Percentiles rank a stretch among this genome's conserved stretches.
Evolutionary conservation across 2,329 filamentous ascomycete genomes (phyloP).

Genomic region (Cytospora chrysosperma): DNA sequence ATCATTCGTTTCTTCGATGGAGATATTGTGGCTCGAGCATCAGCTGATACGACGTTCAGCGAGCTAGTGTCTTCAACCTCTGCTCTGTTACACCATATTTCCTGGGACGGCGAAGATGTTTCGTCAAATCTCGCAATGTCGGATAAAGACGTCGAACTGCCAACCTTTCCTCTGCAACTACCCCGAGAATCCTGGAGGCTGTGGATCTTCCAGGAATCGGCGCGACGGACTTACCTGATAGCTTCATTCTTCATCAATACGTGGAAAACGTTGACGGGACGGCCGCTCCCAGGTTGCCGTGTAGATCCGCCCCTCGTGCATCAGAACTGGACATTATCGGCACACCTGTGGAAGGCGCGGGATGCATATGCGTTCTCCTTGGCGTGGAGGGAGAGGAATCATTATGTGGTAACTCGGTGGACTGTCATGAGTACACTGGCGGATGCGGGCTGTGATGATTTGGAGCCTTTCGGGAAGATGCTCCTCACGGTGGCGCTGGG

Average conservation of each 20-base stretch:
- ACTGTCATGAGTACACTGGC: slow-evolving; percentile 17
- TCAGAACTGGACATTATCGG: slow-evolving; percentile 41
- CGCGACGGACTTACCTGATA: slow-evolving; percentile 50
- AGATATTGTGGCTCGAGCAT: slow-evolving; percentile 36
- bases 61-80: slow-evolving; percentile 36
- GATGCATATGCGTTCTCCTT: slow-evolving; percentile 38
- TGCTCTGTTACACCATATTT: slow-evolving; percentile 34
- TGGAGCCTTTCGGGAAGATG: slow-evolving; percentile 29
- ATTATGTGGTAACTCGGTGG: slow-evolving; percentile 36
- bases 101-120: slow-evolving; percentile 30
- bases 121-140: slow-evolving; percentile 35
- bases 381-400: slow-evolving; percentile 38
- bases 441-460: slow-evolving; percentile 23
- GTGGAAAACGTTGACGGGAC: slow-evolving; percentile 32
- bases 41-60: slow-evolving; percentile 32
- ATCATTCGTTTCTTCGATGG: slow-evolving; percentile 47
- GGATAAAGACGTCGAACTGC: slow-evolving; percentile 25
- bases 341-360: slow-evolving; percentile 39
- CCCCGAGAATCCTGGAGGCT: slow-evolving; percentile 47
- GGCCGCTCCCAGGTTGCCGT: slow-evolving; percentile 28
- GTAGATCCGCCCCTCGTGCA: slow-evolving; percentile 32
- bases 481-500: slow-evolving; percentile 27
- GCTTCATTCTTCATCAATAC: slow-evolving; percentile 44
- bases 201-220: slow-evolving; percentile 55
- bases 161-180: slow-evolving; percentile 38